phyloP scores from a whole-genome alignment of 192 early-diverging fungal genomes.

The Thoreauomyces humboldtii region DNA sequence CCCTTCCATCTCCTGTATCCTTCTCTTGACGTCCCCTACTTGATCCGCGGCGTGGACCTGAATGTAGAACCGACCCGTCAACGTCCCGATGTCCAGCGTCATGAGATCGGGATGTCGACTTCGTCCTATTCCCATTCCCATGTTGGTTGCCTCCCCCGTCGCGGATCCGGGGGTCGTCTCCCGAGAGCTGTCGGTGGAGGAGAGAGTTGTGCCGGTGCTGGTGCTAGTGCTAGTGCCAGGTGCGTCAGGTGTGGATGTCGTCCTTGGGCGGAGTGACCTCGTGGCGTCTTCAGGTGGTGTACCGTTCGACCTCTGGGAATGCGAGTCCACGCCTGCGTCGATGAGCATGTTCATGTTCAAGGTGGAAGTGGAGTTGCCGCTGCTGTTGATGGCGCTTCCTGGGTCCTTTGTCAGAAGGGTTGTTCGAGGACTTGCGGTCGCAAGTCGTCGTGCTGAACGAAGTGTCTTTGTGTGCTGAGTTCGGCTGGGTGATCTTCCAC shows the following conservation, averaged over 20 bases:
- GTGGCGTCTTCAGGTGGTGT: neutral
- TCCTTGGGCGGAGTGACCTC: neutral
- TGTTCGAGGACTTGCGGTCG: neutral
- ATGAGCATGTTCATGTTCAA: constrained; percentile 1
- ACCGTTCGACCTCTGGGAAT: neutral
- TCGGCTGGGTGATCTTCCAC: constrained; percentile 17
- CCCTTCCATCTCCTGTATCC: constrained; percentile 40
- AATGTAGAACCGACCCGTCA: constrained; percentile 48
- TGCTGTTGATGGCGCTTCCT: neutral
- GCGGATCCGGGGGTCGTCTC: neutral
- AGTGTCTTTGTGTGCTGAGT: constrained; percentile 3
- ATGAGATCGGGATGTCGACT: constrained; percentile 12
- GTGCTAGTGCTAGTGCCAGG: too few species aligned
- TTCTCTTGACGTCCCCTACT: constrained; percentile 43
- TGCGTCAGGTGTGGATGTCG: neutral
- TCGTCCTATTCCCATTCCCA: neutral
- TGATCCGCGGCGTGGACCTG: constrained; percentile 30
- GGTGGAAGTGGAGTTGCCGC: neutral
- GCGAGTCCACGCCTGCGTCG: neutral
- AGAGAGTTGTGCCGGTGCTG: neutral
- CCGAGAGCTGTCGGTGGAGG: constrained; percentile 3
- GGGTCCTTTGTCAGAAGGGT: neutral
- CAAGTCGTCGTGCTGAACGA: constrained; percentile 1
- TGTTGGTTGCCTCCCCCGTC: neutral
- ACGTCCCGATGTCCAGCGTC: constrained; percentile 38